Evolutionary conservation across 1,284 basidiomycete species (phyloP), one percentile per base, ranked within the genome.

Genomic region (Pseudomicrostroma phylloplanum): DNA sequence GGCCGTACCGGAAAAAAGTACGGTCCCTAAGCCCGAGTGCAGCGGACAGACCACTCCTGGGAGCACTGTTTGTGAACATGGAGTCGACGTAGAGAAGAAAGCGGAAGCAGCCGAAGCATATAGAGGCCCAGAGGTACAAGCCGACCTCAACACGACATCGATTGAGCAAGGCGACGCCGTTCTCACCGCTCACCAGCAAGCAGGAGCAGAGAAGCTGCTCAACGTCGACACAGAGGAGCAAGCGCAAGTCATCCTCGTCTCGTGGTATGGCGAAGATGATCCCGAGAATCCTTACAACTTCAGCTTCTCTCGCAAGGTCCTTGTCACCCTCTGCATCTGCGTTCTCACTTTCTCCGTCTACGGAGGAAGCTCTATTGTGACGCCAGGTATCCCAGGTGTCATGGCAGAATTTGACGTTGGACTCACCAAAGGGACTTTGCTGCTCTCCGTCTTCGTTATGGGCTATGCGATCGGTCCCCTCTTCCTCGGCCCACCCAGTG

Each of bases 271-370:
- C 40, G 57, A 60, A 13, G 61, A 70, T 0, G 76, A 77, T 57
- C 68, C 69, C 1, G 67, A 59, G 2, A 70, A 68, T 48, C 76
- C 76, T 2, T 56, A 64, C 12, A 79, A 78, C 61, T 78, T 72
- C 72, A 51, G 57, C 0, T 48, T 46, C 0, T 30, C 40, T 23
- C 64, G 72, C 58, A 75, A 76, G 30, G 7, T 60, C 49, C 67
- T 74, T 4, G 67, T 77, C 43, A 69, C 66, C 30, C 41, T 55
- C 11, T 43, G 72, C 11, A 70, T 79, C 54, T 63, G 59, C 19
- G 49, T 74, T 12, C 59, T 79, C 36, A 67, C 72, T n/a, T 77
- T 84, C 43, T 84, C 85, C 65, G 80, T 83, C 6, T 86, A 86
- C 71, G 80, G 85, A 55, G 85, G 86, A 17, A 82, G 82, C 61